Conservation (phyloP, 345 rosid species). For the Linum usitatissimum region DNA sequence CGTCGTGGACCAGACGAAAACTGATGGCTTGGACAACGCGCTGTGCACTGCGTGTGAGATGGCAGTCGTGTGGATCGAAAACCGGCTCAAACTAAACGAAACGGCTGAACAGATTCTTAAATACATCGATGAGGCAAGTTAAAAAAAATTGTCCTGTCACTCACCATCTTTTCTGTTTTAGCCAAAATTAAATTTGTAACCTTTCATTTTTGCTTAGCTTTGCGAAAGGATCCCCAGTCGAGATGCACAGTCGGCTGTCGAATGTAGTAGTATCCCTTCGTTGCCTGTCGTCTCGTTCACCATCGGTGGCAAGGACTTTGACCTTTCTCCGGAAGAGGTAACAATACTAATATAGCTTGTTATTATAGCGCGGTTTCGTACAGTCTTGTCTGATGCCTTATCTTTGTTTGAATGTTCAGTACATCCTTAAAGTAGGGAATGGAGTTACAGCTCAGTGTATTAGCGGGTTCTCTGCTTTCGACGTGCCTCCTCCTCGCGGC, state of each 20-base stretch:
- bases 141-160: background rate
- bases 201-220: constrained; percentile 13
- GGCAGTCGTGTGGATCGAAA: constrained; percentile 24
- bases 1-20: constrained; percentile 14
- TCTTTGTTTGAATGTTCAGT: constrained; percentile 10
- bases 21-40: constrained; percentile 7
- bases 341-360: background rate
- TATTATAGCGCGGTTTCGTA: background rate
- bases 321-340: constrained; percentile 20
- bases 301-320: constrained; percentile 23
- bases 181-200: background rate
- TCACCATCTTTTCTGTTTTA: background rate
- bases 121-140: constrained; percentile 14
- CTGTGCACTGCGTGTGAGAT: constrained; percentile 26
- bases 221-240: constrained; percentile 25
- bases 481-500: constrained; percentile 23
- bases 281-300: constrained; percentile 21
- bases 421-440: constrained; percentile 24
- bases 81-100: constrained; percentile 18
- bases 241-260: constrained; percentile 24
- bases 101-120: constrained; percentile 21
- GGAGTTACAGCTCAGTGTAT: constrained; percentile 25
- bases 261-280: constrained; percentile 17
- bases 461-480: constrained; percentile 23
- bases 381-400: background rate